These are phyloP conservation scores for Letharia lupina DNA, from an alignment of 495 filamentous ascomycete species.

Conservation along the genomic window DNA sequence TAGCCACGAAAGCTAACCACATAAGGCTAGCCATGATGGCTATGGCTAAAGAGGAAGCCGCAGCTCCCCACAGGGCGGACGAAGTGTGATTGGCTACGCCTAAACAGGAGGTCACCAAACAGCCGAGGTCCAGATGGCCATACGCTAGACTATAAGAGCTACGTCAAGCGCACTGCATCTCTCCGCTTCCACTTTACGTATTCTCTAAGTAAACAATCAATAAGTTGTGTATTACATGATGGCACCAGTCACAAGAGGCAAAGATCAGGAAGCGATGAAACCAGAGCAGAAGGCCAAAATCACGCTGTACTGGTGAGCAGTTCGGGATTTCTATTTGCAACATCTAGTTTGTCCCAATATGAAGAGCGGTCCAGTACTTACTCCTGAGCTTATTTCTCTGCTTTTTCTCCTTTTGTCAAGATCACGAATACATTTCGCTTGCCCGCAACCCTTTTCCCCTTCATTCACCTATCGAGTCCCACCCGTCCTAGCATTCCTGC, in stretches of 20 bases:
- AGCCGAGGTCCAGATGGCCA: not conserved
- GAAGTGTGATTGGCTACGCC: slow-evolving; percentile 2
- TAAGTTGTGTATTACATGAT: slow-evolving; percentile 4
- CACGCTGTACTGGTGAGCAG: slow-evolving; percentile 63
- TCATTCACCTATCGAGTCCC: too few species aligned
- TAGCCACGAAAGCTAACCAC: too few species aligned
- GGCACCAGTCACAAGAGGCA: slow-evolving; percentile 13
- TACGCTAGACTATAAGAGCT: not conserved
- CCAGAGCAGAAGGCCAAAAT: slow-evolving; percentile 46
- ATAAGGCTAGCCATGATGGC: too few species aligned
- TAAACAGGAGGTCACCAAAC: not conserved
- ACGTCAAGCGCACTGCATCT: not conserved
- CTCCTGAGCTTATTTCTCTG: not conserved
- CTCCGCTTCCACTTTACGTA: not conserved
- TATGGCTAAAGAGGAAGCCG: too few species aligned
- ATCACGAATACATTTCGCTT: too few species aligned
- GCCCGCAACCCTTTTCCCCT: too few species aligned
- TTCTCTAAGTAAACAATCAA: not conserved
- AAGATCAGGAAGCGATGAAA: slow-evolving; percentile 23
- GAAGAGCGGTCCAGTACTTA: not conserved
- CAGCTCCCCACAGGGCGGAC: too few species aligned
- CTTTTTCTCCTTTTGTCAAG: too few species aligned
- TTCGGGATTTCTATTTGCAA: not conserved
- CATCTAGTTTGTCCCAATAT: slow-evolving; percentile 16
- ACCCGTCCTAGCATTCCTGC: too few species aligned